Evolutionary conservation across 306 rosid species (phyloP), one percentile per base, ranked within the genome.

Genomic region (Myrica gale): DNA sequence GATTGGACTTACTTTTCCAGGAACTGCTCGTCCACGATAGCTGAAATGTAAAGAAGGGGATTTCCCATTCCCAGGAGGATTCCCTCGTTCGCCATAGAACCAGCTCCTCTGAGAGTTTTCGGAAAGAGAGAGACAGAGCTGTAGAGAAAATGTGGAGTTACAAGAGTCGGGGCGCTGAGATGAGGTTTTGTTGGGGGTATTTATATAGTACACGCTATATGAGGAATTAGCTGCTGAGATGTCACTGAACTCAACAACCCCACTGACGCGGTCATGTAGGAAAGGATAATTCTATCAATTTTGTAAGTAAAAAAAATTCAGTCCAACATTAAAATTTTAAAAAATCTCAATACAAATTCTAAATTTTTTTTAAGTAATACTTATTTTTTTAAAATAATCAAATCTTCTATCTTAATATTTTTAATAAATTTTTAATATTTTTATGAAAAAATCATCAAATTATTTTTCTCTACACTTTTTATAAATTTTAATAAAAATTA

Each of bases 61-160:
- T 88, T 88, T 6, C 92, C 92, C 90, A 88, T 86, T 5, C 92
- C 92, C 79, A 88, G 21, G 2, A 88, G 87, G 23, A 88, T 43
- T 48, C 78, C 81, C 23, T 88, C 84, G 76, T 26, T 37, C 68
- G 81, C 92, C 90, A 88, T 88, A 26, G 68, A 61, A 60, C 73
- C 21, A 20, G 41, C 11, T 47, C 46, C 72, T 11, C 23, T 45
- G 52, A 47, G 39, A 48, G 5, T 61, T 26, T 21, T 2, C 39
- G 16, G 72, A 50, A 65, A 43, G 42, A 37, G 15, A 10, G 51
- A 48, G 60, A 3, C 51, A 52, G 71, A 79, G 78, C 15, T 54
- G 69, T 37, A 42, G 75, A 77, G 37, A 20, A 5, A 54, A 26
- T 26, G 32, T 26, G 32, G 32, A 26, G 32, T 26, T 26, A 26